Conservation (phyloP, 2,329 filamentous ascomycete species). For the Sporothrix humicola region DNA sequence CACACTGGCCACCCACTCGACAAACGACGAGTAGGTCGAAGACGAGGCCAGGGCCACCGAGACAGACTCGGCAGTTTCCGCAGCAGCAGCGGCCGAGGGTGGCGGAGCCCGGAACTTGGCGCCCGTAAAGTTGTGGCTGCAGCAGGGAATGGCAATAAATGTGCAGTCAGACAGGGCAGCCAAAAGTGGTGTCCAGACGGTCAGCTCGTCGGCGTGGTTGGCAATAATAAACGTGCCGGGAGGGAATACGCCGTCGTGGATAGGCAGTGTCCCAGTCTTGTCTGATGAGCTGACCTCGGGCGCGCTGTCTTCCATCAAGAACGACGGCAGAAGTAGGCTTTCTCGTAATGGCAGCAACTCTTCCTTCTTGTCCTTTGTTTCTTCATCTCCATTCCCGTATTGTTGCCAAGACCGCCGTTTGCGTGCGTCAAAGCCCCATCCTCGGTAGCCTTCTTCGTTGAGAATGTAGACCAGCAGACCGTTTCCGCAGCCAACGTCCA, state of each 20-base stretch:
- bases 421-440: constrained; percentile 94
- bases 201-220: constrained; percentile 96
- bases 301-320: not conserved
- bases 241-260: constrained; percentile 70
- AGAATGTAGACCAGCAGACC: constrained; percentile 87
- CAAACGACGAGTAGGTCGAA: constrained; percentile 83
- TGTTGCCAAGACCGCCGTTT: constrained; percentile 80
- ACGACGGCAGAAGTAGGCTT: constrained; percentile 49
- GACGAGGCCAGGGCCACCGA: constrained; percentile 53
- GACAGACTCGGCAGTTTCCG: constrained; percentile 58
- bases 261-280: constrained; percentile 32
- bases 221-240: constrained; percentile 87
- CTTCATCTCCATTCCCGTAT: constrained; percentile 57
- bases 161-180: constrained; percentile 75
- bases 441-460: constrained; percentile 76
- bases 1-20: constrained; percentile 75
- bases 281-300: too few relatives aligned
- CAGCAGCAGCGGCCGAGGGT: constrained; percentile 53
- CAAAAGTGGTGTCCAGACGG: constrained; percentile 91
- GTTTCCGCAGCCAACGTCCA: constrained; percentile 96
- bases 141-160: constrained; percentile 95
- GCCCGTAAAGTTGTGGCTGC: constrained; percentile 84
- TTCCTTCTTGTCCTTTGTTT: not conserved
- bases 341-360: constrained; percentile 43
- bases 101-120: constrained; percentile 71